Conservation (phyloP, 306 rosid genomes). For the Vigna nakashimae region DNA sequence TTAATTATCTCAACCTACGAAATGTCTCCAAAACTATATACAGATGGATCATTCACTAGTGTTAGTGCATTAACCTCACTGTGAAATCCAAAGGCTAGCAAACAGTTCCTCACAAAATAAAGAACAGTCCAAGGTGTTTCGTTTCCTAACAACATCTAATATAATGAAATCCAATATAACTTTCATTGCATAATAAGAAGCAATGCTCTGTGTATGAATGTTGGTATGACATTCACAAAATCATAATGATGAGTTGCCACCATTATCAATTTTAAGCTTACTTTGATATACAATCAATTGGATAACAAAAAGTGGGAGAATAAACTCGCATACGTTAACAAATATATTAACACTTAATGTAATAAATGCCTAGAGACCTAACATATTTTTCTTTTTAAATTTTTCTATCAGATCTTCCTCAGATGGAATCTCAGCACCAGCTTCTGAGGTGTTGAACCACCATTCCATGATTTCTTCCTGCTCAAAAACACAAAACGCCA, state of each 20-base stretch:
- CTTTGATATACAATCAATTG: slow-evolving; percentile 32
- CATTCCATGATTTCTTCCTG: slow-evolving; percentile 96
- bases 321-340: not conserved
- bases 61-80: too few species aligned
- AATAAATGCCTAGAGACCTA: slow-evolving; percentile 60
- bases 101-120: too few species aligned
- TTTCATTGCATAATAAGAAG: slow-evolving; percentile 31
- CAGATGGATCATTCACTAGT: too few species aligned
- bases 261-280: slow-evolving; percentile 4
- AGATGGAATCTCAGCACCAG: slow-evolving; percentile 56
- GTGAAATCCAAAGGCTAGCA: too few species aligned
- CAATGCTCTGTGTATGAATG: slow-evolving; percentile 15
- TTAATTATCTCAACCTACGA: too few species aligned
- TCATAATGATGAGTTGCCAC: slow-evolving; percentile 10
- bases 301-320: slow-evolving; percentile 20
- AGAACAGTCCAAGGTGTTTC: too few species aligned
- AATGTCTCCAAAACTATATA: too few species aligned
- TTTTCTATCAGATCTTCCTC: slow-evolving; percentile 65
- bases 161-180: not conserved
- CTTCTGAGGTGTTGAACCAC: slow-evolving; percentile 68
- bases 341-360: not conserved
- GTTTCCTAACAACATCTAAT: too few species aligned
- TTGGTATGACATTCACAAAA: slow-evolving; percentile 12
- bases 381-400: slow-evolving; percentile 57
- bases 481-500: slow-evolving; percentile 32